Conservation (phyloP, 768 basidiomycete species). For the Calocera cornea region DNA sequence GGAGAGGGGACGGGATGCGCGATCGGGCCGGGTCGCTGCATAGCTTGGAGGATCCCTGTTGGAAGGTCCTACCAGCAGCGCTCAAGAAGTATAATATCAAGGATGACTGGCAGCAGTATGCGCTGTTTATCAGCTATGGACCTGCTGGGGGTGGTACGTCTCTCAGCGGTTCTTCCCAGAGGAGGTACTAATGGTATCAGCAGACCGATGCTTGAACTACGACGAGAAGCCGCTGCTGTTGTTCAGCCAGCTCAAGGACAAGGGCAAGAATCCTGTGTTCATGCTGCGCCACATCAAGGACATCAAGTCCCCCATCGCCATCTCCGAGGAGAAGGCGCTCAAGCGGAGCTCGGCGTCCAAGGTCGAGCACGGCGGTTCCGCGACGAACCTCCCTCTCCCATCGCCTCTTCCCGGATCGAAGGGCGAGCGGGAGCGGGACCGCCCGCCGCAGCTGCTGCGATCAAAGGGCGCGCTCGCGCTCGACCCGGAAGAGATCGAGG, state of each 20-base stretch:
- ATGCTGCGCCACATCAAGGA: conserved; percentile 97
- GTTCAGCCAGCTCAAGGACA: conserved; percentile 94
- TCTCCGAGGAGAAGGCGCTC: conserved; percentile 92
- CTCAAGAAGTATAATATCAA: conserved; percentile 98
- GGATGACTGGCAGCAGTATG: conserved; percentile 98
- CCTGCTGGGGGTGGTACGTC: conserved; percentile 54
- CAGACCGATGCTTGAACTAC: conserved; percentile 89
- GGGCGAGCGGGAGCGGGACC: not conserved
- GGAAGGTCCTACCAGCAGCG: conserved; percentile 95
- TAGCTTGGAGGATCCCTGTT: conserved; percentile 92
- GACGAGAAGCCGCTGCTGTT: conserved; percentile 95
- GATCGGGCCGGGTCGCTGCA: conserved; percentile 11
- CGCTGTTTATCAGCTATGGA: conserved; percentile 98
- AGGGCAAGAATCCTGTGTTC: conserved; percentile 95
- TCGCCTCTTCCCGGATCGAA: conserved; percentile 4
- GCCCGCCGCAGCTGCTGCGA: not conserved
- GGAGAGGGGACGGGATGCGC: not conserved
- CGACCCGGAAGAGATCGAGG: conserved; percentile 12
- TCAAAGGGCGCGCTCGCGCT: not conserved
- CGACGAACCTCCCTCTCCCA: not conserved
- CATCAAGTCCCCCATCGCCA: conserved; percentile 91
- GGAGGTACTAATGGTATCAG: conserved; percentile 42
- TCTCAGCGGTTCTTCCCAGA: conserved; percentile 29
- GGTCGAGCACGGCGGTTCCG: conserved; percentile 13
- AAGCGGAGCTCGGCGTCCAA: conserved; percentile 32